A percentile compares a stretch with the other conserved stretches of the same genome.
These are phyloP conservation scores for Moesziomyces antarcticus DNA, from an alignment of 1,284 basidiomycete genomes.

Conservation along the genomic window DNA sequence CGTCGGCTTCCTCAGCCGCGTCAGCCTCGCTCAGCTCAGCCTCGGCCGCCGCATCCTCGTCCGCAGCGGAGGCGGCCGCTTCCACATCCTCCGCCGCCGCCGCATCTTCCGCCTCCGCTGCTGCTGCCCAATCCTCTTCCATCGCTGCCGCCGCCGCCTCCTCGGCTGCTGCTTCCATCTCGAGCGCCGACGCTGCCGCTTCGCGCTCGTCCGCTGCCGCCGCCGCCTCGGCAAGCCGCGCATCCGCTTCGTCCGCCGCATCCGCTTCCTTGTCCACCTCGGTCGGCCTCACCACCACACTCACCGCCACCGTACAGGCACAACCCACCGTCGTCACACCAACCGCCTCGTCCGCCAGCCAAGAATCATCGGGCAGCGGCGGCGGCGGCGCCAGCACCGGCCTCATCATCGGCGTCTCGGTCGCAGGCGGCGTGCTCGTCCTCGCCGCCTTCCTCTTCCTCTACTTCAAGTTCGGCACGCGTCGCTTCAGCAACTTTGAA, in stretches of 20 bases:
- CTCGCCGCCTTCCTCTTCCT: conserved; percentile 57
- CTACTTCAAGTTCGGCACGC: conserved; percentile 59
- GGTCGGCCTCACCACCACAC: conserved; percentile 26
- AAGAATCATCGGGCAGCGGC: conserved; percentile 7
- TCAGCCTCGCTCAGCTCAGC: conserved; percentile 14
- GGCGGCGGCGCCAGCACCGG: conserved; percentile 40
- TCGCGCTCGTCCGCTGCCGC: conserved; percentile 17
- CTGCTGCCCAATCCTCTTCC: conserved; percentile 29
- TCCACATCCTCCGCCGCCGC: conserved; percentile 14
- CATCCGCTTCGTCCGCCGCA: conserved; percentile 20
- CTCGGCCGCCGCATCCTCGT: conserved; percentile 20
- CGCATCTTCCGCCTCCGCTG: conserved; percentile 31
- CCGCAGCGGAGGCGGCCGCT: conserved; percentile 24
- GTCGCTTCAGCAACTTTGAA: conserved; percentile 49
- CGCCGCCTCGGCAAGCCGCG: conserved; percentile 22
- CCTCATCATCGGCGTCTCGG: conserved; percentile 63
- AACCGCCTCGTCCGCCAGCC: conserved; percentile 5
- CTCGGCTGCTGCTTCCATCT: conserved; percentile 25
- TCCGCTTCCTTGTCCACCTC: conserved; percentile 20
- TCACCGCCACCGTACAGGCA: conserved; percentile 19
- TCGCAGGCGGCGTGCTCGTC: conserved; percentile 60
- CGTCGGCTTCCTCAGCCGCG: conserved; percentile 9
- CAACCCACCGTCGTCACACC: conserved; percentile 9
- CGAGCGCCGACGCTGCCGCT: conserved; percentile 22
- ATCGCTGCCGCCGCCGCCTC: conserved; percentile 23